Evolutionary conservation across 2,329 filamentous ascomycete species (phyloP), one percentile per base, ranked within the genome.

Genomic region (Colletotrichum sansevieriae): DNA sequence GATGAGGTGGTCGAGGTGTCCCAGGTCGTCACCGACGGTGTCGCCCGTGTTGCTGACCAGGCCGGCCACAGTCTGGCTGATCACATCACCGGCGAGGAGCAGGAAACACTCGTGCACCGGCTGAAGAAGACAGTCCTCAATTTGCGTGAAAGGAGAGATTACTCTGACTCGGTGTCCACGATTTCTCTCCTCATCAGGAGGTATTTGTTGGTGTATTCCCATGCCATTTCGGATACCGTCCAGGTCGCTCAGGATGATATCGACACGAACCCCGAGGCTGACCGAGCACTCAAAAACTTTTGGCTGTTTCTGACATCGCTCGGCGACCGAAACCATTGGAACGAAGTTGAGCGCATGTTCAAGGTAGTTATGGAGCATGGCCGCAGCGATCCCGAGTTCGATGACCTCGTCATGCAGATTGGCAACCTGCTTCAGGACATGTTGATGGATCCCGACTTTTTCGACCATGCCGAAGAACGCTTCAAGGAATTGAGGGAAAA

Each of bases 381-480:
- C 3, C 84, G 91, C 68, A 90, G 89, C 39, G 93, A 97, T 73
- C 92, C 92, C 0, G 90, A 96, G 61, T 96, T 97, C 68, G 94
- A 98, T 74, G 83, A 89, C 13, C 81, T 97, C 29, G 88, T 97
- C 76, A 85, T 85, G 22, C 89, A 97, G 52, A 82, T 95, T 35
- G 92, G 91, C 11, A 88, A 90, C 63, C 88, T 92, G 4, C 79
- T 97, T 4, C 91, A 97, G 75, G 90, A 91, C 71, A 90, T 98
- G 77, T 82, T 98, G 47, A 96, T 90, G 0, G 92, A 98, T 70
- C 95, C 95, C 0, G 87, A 90, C 4, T 98, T 97, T 79, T 93
- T 97, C 74, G 92, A 95, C 54, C 85, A 93, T 44, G 89, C 90
- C 0, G 88, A 92, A 25, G 78, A 84, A 56, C 83, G 84, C 10